Evolutionary conservation across 2,329 filamentous ascomycete species (phyloP), one percentile per base, ranked within the genome.

Genomic region (Hymenotorrendiella dingleyae): DNA sequence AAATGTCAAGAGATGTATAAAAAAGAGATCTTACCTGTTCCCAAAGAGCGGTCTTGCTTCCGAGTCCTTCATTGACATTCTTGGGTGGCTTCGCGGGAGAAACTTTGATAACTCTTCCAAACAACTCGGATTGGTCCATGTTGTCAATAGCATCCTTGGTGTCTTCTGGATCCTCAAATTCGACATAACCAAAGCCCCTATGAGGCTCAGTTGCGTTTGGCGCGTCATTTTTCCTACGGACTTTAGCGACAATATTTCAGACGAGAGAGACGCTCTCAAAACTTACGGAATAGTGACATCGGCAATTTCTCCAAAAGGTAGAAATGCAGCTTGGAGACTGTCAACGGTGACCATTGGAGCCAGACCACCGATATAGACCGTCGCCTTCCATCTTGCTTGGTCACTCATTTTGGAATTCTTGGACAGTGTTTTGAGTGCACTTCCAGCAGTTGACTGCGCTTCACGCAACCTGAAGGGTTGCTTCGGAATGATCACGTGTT

Each of bases 81-180:
- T 95, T 96, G 49, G 93, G 88, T 23, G 87, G 80, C 65, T 95
- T 98, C 32, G 94, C 94, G 42, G 84, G 78, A 33, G 88, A 90
- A 39, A 97, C 91, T 64, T 90, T 95, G 63, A 98, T 84, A 11
- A 93, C 83, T 46, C 87, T 80, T 9, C 93, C 94, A 62, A 91
- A 97, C 34, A 98, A 77, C 67, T 97, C 91, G 47, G 90, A 85
- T 63, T 95, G 89, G 62, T 98, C 88, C 91, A 98, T 97, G 62
- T 98, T 98, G 72, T 97, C 89, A 63, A 98, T 95, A 38, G 93
- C 93, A 66, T 97, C 91, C 59, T 82, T 82, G 21, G 90, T 91
- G 66, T 98, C 93, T 44, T 83, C 78, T 10, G 80, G 74, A 44
- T 88, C 77, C 57, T 96, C 89, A 60, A 86, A 98, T 61, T 98